Conservation (phyloP, 2,329 filamentous ascomycete genomes). For the Allantophomopsis lycopodina region DNA sequence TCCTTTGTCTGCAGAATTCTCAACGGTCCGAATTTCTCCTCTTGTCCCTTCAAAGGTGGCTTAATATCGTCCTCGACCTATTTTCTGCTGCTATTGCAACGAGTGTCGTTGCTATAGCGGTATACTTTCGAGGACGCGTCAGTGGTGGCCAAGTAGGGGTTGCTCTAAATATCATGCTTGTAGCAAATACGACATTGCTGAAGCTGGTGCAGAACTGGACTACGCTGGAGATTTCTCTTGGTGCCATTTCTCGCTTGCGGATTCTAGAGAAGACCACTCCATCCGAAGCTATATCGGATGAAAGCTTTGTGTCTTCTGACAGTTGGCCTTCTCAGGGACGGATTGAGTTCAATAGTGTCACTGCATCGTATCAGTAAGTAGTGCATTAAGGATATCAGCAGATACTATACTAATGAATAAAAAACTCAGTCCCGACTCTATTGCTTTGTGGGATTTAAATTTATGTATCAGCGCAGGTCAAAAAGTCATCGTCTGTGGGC, state of each 20-base stretch:
- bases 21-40: no score
- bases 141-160: slow-evolving; percentile 11
- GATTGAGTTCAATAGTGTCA: slow-evolving; percentile 18
- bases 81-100: slow-evolving; percentile 4
- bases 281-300: slow-evolving; percentile 16
- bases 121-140: slow-evolving; percentile 4
- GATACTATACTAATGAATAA: no score
- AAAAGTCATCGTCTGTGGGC: slow-evolving; percentile 33
- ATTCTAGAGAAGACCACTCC: slow-evolving; percentile 29
- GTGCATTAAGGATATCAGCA: no score
- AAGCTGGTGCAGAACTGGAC: slow-evolving; percentile 32
- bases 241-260: slow-evolving; percentile 39
- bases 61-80: slow-evolving; percentile 28
- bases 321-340: slow-evolving; percentile 20
- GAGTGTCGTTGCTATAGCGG: slow-evolving; percentile 7
- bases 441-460: background rate
- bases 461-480: slow-evolving; percentile 19
- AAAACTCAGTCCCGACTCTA: background rate
- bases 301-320: slow-evolving; percentile 3
- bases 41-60: slow-evolving; percentile 47
- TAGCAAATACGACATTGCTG: slow-evolving; percentile 8
- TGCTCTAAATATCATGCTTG: slow-evolving; percentile 12
- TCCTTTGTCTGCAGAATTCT: slow-evolving; percentile 32
- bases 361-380: slow-evolving; percentile 17
- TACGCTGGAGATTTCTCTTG: slow-evolving; percentile 40